Percentiles rank a stretch among this genome's conserved stretches.
Conservation (phyloP, 2,329 filamentous ascomycete genomes). For the Fusarium sp. region DNA sequence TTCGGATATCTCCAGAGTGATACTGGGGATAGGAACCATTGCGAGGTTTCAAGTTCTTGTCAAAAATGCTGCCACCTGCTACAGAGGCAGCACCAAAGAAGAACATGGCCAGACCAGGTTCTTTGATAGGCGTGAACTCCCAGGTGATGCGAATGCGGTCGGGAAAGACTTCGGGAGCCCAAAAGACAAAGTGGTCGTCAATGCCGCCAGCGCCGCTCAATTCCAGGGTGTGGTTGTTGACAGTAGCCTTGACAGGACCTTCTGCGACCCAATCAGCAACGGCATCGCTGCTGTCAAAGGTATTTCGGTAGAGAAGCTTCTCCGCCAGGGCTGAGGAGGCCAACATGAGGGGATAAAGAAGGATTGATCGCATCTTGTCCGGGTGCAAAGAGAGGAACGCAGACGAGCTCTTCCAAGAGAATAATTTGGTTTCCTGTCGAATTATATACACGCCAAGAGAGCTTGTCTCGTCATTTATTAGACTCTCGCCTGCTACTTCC, state of each 20-base stretch:
- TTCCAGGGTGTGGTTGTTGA: slow-evolving; percentile 39
- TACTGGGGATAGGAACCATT: slow-evolving; percentile 42
- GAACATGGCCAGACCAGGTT: slow-evolving; percentile 39
- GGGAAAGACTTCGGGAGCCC: slow-evolving; percentile 39
- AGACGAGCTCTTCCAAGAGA: background rate
- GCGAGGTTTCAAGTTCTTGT: slow-evolving; percentile 28
- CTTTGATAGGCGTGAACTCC: slow-evolving; percentile 35
- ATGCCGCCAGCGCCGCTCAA: slow-evolving; percentile 29
- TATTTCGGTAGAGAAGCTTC: slow-evolving; percentile 39
- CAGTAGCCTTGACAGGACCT: slow-evolving; percentile 31
- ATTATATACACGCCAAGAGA: background rate
- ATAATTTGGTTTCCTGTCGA: rapidly evolving
- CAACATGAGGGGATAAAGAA: slow-evolving; percentile 9
- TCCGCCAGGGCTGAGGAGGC: slow-evolving; percentile 15
- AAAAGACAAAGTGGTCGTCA: slow-evolving; percentile 38
- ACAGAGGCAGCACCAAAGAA: slow-evolving; percentile 39
- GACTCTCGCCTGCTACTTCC: background rate
- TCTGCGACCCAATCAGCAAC: slow-evolving; percentile 35
- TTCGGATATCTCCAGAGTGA: slow-evolving; percentile 40
- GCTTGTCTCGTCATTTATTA: background rate
- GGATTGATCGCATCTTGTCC: slow-evolving; percentile 9
- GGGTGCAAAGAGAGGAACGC: background rate
- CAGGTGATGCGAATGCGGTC: slow-evolving; percentile 40
- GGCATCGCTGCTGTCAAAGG: slow-evolving; percentile 27
- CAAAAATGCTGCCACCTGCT: slow-evolving; percentile 39